Percentiles rank a stretch among this genome's conserved stretches.
phyloP scores from a whole-genome alignment of 23 red algal genomes.

The Gracilaria domingensis region DNA sequence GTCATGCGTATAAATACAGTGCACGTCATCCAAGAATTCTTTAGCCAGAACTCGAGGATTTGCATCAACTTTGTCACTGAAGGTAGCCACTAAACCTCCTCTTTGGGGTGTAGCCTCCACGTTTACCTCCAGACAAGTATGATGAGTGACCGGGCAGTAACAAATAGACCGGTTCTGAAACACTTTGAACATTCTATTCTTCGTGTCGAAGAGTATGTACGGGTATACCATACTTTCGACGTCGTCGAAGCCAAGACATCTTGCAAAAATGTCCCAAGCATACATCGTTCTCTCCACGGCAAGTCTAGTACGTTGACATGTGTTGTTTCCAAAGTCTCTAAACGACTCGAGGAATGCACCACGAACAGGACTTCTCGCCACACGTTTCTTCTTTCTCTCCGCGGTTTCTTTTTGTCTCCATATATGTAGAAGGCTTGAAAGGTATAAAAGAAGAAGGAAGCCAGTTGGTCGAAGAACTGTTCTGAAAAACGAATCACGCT shows the following conservation, averaged over 20 bases:
- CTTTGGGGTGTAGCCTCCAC: neutral
- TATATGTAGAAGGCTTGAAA: neutral
- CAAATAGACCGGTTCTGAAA: neutral
- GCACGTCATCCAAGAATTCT: neutral
- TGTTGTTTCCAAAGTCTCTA: neutral
- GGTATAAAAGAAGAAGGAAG: neutral
- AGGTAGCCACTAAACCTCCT: neutral
- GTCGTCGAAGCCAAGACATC: neutral
- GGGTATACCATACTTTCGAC: neutral
- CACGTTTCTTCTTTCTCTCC: neutral
- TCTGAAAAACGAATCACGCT: neutral
- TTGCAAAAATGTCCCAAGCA: neutral
- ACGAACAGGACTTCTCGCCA: neutral
- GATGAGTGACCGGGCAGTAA: neutral
- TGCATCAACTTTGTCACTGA: neutral
- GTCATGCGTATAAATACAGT: neutral
- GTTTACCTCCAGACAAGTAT: neutral
- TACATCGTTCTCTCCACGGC: neutral
- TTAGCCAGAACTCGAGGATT: neutral
- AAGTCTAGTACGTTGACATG: neutral
- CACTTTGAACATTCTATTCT: neutral
- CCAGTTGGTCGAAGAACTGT: neutral
- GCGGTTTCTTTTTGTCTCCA: neutral
- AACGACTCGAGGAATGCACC: neutral
- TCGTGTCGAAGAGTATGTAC: neutral